Evolutionary conservation across 192 early-diverging fungal species (phyloP), one percentile per base, ranked within the genome.

Genomic region (Radiomyces spectabilis): DNA sequence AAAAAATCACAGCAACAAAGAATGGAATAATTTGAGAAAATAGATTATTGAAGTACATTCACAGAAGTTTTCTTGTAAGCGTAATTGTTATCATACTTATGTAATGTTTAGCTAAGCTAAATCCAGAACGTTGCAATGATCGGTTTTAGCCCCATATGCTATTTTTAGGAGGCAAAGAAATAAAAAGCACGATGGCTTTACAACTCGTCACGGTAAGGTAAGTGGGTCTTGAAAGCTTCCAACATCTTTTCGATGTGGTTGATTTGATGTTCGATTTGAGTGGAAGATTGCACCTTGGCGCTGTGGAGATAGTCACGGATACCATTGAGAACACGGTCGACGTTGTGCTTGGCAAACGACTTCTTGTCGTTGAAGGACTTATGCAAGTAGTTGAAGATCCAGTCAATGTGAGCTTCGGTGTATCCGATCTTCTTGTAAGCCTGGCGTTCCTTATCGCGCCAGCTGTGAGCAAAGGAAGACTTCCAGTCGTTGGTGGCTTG

Each of bases 401-500:
- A 12, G 16, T 48, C 29, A 2, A 48, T 48, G 13, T 48, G 46
- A 29, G 46, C 9, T 48, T 48, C 15, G 7, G 46, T 29, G 29
- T 48, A 48, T 15, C 46, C 46, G 6, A 48, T 15, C 3, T 27
- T 21, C 9, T 27, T 21, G 16, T 48, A 48, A 15, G 46, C 46
- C 24, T 48, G 25, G 5, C 6, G 5, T 29, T 48, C 3, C 24
- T 48, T 48, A 27, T 27, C 30, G 24, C 30, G 46, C 46, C 46
- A 48, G 15, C 7, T 29, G 15, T 27, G 15, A n/a, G 24, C 46
- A 48, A 48, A 48, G 15, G 9, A 3, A 4, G 15, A 4, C 24
- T 48, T 48, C 46, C 15, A 48, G 46, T 48, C 46, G 21, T 9
- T n/a, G n/a, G n/a, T n/a, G n/a, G n/a, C n/a, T n/a, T n/a, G n/a